Base-by-base conservation (phyloP, 257 asterid species). In the Solanum sparsipilum region DNA sequence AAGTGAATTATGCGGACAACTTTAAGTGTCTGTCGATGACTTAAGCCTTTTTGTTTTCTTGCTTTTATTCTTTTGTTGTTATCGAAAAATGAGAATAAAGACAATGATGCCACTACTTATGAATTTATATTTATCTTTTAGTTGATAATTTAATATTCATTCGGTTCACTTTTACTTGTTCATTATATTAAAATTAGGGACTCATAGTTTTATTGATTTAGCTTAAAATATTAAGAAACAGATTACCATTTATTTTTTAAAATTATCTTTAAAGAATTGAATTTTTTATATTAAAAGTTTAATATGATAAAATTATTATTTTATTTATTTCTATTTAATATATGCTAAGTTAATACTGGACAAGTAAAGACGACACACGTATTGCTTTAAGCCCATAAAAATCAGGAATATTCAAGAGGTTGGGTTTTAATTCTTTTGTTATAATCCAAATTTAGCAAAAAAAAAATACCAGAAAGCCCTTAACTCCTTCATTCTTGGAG, bases 371-470 rank as follows among this genome's bases (percentile, higher is more conserved):
- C 0, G 0, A 56, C 0, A 46, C 1, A 0, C 0, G 27, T 21
- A 60, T 60, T 21, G 7, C 27, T 63, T n/a, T 5, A n/a, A 23
- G 31, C 71, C 71, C 31, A n/a, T 63, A 63, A 60, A 60, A 9
- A n/a, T 63, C 31, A 63, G 15, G 70, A 63, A n/a, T 60, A 60
- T 63, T 63, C 31, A 63, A 23, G 71, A 63, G 71, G 31, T 63
- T 63, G 71, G 71, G 71, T 63, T 75, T 21, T 32, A 44, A 7
- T 25, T 79, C n/a, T 15, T n/a, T 48, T 48, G 27, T 29, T 81
- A 46, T 72, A 34, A 38, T 48, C 85, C 85, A 81, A 81, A 48
- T 81, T 16, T 81, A 81, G 36, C 85, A 13, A 79, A 79, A 27
- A 79, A 15, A 79, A 79, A 44, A 27, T 2, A 2, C 58, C 20